Conservation (phyloP, 768 basidiomycete genomes). For the Podaxis mareebaensis region DNA sequence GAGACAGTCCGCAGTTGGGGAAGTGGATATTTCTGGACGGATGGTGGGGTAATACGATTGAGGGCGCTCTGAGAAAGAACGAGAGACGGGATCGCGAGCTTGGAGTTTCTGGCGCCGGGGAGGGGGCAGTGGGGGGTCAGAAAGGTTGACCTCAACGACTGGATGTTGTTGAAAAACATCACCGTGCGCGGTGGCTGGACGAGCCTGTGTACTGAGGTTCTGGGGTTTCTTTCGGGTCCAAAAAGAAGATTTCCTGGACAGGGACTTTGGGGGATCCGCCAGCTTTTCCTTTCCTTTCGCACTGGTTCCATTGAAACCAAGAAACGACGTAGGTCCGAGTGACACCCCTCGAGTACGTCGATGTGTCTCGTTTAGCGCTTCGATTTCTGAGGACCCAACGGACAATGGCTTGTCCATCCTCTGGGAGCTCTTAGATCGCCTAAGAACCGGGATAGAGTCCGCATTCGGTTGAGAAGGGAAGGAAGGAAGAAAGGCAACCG, state of each 20-base stretch:
- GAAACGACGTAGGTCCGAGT: slow-evolving; percentile 46
- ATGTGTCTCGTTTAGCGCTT: slow-evolving; percentile 23
- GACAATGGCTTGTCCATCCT: slow-evolving; percentile 21
- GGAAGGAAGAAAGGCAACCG: slow-evolving; percentile 42
- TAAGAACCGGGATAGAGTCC: slow-evolving; percentile 29
- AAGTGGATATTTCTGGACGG: background rate
- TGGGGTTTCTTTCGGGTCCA: slow-evolving; percentile 55
- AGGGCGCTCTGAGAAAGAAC: slow-evolving; percentile 5
- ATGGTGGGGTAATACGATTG: slow-evolving; percentile 1
- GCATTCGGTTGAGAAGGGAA: slow-evolving; percentile 22
- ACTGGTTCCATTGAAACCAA: slow-evolving; percentile 35
- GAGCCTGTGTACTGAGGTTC: background rate
- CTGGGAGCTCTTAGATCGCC: slow-evolving; percentile 56
- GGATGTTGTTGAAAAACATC: background rate
- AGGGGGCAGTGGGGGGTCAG: background rate
- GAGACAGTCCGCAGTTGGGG: background rate
- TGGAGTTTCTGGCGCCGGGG: slow-evolving; percentile 11
- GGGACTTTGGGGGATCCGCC: slow-evolving; percentile 34
- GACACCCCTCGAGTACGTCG: slow-evolving; percentile 57
- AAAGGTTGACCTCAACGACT: slow-evolving; percentile 1
- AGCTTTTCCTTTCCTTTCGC: slow-evolving; percentile 45
- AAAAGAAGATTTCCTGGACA: slow-evolving; percentile 65
- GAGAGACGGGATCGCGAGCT: slow-evolving; percentile 2
- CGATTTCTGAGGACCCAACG: slow-evolving; percentile 18
- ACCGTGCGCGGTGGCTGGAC: slow-evolving; percentile 11